Conservation (phyloP, 306 rosid genomes). For the Castanea crenata region DNA sequence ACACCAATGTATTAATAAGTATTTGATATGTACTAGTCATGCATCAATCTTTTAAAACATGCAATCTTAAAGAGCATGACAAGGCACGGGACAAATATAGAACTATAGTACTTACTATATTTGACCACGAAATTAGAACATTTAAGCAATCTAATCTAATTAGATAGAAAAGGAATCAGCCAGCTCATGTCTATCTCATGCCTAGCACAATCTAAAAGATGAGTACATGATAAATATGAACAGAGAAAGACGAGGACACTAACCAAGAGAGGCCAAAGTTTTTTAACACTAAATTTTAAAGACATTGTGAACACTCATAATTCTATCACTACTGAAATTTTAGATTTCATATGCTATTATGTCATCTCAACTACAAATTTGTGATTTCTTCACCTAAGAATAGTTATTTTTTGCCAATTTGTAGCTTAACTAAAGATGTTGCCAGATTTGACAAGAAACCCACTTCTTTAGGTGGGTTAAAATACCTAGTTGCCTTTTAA, state of each 20-base stretch:
- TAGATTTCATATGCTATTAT: neutral
- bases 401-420: neutral
- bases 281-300: neutral
- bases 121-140: neutral
- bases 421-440: neutral
- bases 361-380: neutral
- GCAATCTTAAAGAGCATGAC: neutral
- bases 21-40: neutral
- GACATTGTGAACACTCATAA: neutral
- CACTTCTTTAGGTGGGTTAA: neutral
- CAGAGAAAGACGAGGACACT: neutral
- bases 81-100: neutral
- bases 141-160: neutral
- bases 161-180: neutral
- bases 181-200: neutral
- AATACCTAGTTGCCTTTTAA: neutral
- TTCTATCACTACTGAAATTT: neutral
- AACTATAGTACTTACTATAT: neutral
- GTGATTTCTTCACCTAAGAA: neutral
- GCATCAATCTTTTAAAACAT: neutral
- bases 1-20: neutral
- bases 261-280: neutral
- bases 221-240: neutral
- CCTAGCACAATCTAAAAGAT: neutral
- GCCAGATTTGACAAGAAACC: neutral